Evolutionary conservation across 23 red algal genomes (phyloP), one percentile per base, ranked within the genome.

Genomic region (Agarophyton chilense): DNA sequence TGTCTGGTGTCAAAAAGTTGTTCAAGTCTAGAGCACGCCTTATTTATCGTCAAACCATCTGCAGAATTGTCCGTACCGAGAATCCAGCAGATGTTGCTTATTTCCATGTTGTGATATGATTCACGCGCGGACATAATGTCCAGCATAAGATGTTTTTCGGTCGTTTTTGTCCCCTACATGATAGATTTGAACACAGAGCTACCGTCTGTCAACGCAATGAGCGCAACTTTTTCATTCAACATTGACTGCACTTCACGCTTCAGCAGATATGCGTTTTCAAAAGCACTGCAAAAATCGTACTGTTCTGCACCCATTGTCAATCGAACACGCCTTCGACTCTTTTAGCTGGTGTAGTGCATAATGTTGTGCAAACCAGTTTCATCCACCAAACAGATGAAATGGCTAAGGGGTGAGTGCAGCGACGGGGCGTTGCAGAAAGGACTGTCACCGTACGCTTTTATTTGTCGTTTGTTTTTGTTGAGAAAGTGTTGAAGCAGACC

Each of bases 1-100:
- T 33, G 1, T 24, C 81, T 42, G 13, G 31, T 52, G 61, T 86
- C 81, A 33, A 86, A 16, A 2, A 86, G 41, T 49, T 72, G 38
- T 19, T 68, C 61, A n/a, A 86, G 33, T 19, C 13, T 1, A 0
- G 21, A 18, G 12, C 81, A 86, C 4, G 32, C 22, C 9, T 16
- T 44, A 0, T 50, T 14, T 13, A 72, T 86, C 10, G 51, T 75
- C 18, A 77, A 4, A 54, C 64, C 67, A 52, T 88, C 83, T 5
- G 83, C 67, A 28, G 52, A 50, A 39, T 60, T 88, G 16, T 88
- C 66, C 32, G 9, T 58, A 88, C 67, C 52, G 5, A 11, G 10
- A 22, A 92, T 61, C 61, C 35, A 60, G 14, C 89, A 77, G 24
- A 92, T 65, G 81, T n/a, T n/a, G n/a, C n/a, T n/a, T n/a, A n/a